Conservation (phyloP, 768 basidiomycete species). For the Agaricus subrufescens region DNA sequence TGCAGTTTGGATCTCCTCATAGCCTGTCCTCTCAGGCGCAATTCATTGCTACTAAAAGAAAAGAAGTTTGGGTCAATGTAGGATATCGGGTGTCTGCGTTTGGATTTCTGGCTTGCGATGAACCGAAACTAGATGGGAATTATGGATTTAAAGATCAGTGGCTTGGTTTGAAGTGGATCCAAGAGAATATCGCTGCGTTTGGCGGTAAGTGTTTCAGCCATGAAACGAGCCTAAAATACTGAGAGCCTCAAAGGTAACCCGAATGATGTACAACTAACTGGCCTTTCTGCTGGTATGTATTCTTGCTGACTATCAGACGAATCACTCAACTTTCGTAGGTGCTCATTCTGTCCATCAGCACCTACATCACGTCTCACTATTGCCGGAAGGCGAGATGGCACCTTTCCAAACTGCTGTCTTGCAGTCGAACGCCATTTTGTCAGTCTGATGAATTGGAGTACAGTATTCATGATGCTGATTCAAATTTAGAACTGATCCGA, state of each 20-base stretch:
- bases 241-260: conserved; percentile 44
- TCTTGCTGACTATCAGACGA: too few species aligned
- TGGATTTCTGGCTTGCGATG: conserved; percentile 67
- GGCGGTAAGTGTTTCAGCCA: conserved; percentile 43
- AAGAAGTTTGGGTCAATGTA: conserved; percentile 72
- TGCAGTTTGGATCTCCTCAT: conserved; percentile 78
- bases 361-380: conserved; percentile 61
- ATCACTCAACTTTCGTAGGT: conserved; percentile 29
- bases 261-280: conserved; percentile 54
- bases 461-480: background rate
- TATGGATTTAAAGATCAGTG: conserved; percentile 86
- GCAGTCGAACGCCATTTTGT: conserved; percentile 76
- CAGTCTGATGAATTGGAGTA: conserved; percentile 16
- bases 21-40: conserved; percentile 57
- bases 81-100: conserved; percentile 75
- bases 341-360: conserved; percentile 75
- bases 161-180: conserved; percentile 71
- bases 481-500: conserved; percentile 43
- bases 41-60: conserved; percentile 56
- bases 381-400: conserved; percentile 49
- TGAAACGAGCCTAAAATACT: background rate
- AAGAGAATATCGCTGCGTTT: conserved; percentile 59
- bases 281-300: conserved; percentile 63
- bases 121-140: conserved; percentile 61
- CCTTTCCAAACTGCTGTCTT: conserved; percentile 65